These are phyloP conservation scores for Cytospora leucostoma DNA, from an alignment of 2,329 filamentous ascomycete species.

Conservation along the genomic window DNA sequence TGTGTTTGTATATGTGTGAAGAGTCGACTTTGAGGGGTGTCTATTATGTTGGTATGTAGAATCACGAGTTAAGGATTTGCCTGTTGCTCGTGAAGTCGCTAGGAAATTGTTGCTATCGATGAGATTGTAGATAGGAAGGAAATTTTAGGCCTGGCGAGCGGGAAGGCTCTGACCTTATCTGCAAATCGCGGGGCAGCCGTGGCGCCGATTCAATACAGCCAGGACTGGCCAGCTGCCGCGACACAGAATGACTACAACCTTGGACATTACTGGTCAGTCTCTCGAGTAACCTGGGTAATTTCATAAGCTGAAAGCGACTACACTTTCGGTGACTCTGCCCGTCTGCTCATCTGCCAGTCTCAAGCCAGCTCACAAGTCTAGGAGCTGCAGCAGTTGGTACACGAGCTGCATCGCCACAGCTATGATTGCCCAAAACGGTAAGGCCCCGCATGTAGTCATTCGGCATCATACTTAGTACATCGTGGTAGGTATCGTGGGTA, in stretches of 20 bases:
- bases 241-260: constrained; percentile 16
- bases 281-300: neutral
- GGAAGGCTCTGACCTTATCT: constrained; percentile 26
- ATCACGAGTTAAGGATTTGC: constrained; percentile 3
- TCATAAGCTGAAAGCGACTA: neutral
- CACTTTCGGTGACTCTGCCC: constrained; percentile 20
- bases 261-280: neutral
- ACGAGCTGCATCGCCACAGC: constrained; percentile 6
- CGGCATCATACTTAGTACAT: constrained; percentile 20
- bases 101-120: constrained; percentile 3
- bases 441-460: constrained; percentile 27
- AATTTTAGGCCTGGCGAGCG: constrained; percentile 24
- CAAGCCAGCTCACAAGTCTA: no score
- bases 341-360: no score
- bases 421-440: constrained; percentile 19
- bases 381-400: neutral
- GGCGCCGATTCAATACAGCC: constrained; percentile 6
- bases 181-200: constrained; percentile 26
- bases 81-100: constrained; percentile 20
- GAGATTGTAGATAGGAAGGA: constrained; percentile 20
- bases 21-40: neutral
- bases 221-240: neutral
- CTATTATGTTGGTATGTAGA: neutral
- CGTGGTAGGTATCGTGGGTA: neutral
- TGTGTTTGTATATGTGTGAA: neutral